These are phyloP conservation scores for Escallonia herrerae DNA, from an alignment of 129 eudicot genomes.

Conservation along the genomic window DNA sequence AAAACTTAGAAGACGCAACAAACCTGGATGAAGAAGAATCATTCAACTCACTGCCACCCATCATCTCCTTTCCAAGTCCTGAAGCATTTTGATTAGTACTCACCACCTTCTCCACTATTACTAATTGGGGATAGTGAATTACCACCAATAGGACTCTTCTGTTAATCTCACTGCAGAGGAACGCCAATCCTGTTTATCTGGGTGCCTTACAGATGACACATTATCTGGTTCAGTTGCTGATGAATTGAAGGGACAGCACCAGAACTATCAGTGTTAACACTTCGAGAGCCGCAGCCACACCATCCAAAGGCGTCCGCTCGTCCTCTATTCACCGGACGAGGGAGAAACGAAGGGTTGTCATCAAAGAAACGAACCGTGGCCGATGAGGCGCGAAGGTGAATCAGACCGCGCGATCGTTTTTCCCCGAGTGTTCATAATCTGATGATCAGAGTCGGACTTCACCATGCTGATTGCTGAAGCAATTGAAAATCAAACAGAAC, in stretches of 20 bases:
- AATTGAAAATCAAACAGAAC: background rate
- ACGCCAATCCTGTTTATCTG: background rate
- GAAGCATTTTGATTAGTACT: background rate
- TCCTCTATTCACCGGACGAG: background rate
- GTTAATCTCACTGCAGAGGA: background rate
- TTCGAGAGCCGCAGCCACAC: background rate
- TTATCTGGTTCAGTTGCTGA: background rate
- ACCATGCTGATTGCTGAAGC: background rate
- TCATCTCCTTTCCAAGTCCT: background rate
- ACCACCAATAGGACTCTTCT: background rate
- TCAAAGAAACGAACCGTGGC: background rate
- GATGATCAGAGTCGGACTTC: background rate
- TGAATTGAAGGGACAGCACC: background rate
- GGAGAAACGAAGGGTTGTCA: background rate
- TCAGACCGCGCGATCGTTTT: background rate
- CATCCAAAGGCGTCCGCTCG: background rate
- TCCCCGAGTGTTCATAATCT: background rate
- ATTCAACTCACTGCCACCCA: background rate
- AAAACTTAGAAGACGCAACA: background rate
- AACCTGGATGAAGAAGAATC: background rate
- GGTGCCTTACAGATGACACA: background rate
- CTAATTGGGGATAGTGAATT: background rate
- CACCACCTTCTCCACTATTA: background rate
- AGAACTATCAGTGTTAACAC: background rate
- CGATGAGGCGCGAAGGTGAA: background rate